Conservation (phyloP, 345 rosid genomes). For the Lepidium africanum region DNA sequence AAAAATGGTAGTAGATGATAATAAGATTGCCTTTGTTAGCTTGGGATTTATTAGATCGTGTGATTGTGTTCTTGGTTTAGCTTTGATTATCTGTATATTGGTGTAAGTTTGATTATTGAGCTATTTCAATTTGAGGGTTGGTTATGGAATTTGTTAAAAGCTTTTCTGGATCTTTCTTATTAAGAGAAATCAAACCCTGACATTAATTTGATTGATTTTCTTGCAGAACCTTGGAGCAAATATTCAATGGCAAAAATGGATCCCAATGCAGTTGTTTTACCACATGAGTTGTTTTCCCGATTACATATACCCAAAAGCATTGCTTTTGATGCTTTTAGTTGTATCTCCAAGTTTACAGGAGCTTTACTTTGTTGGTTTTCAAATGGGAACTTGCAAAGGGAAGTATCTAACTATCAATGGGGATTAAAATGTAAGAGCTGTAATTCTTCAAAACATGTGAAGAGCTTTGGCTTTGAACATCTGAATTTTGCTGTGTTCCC, state of each 20-base stretch:
- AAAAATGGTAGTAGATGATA: background rate
- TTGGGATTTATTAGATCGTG: background rate
- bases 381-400: slow-evolving; percentile 38
- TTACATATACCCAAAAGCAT: slow-evolving; percentile 39
- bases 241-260: slow-evolving; percentile 41
- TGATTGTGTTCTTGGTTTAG: background rate
- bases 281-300: slow-evolving; percentile 38
- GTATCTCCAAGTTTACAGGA: slow-evolving; percentile 58
- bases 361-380: slow-evolving; percentile 50
- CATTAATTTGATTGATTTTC: background rate
- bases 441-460: slow-evolving; percentile 28
- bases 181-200: background rate
- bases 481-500: slow-evolving; percentile 29
- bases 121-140: background rate
- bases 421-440: slow-evolving; percentile 28
- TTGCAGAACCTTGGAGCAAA: slow-evolving; percentile 5
- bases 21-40: background rate
- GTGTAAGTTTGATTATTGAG: background rate
- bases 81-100: background rate
- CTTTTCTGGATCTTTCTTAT: background rate
- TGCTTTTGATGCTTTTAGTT: slow-evolving; percentile 48
- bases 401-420: slow-evolving; percentile 30
- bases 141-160: background rate
- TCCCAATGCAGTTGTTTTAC: slow-evolving; percentile 34
- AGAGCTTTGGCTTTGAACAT: slow-evolving; percentile 25